Evolutionary conservation across 208 protist genomes (phyloP), one percentile per base, ranked within the genome.

Genomic region (Crithidia fasciculata): DNA sequence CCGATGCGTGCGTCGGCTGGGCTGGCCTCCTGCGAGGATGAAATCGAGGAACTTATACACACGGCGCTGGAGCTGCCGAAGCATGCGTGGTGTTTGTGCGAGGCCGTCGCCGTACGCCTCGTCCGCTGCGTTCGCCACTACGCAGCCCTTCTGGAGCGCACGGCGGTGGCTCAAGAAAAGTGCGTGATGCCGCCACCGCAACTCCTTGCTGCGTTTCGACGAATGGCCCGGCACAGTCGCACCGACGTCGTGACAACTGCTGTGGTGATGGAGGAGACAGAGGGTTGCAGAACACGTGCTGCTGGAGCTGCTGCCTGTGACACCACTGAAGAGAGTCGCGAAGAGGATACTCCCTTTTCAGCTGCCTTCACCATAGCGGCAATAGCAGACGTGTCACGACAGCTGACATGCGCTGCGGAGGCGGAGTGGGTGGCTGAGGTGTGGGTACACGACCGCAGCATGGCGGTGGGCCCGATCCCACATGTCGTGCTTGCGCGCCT

Each of bases 101-200:
- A 78, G 57, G 72, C 52, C 3, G 43, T 78, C 16, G 57, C 53
- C 4, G 45, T 72, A 28, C 72, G 65, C 43, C 54, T 78, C 13
- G 10, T 72, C 6, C 63, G 54, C 9, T 53, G 54, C 19, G 19
- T 76, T 28, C 28, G 28, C 28, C 28, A 28, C 28, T 28, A 28
- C 28, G 28, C 28, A 28, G 28, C 28, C 28, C 28, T 28, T 28
- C 28, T 28, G 28, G 28, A 28, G 28, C 28, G 28, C 28, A 28
- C 28, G 28, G 28, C 28, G 28, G 28, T 28, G 28, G 28, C 28
- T 28, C 28, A 28, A 28, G 28, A 1, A 28, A 28, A 28, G 28
- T 28, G 28, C 28, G 28, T 28, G 28, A 28, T 28, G 28, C 28
- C 28, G 28, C 28, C 28, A 28, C 28, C 28, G 37, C 71, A 65